These are phyloP conservation scores for Caloboletus firmus DNA, from an alignment of 1,284 basidiomycete genomes.

Conservation along the genomic window DNA sequence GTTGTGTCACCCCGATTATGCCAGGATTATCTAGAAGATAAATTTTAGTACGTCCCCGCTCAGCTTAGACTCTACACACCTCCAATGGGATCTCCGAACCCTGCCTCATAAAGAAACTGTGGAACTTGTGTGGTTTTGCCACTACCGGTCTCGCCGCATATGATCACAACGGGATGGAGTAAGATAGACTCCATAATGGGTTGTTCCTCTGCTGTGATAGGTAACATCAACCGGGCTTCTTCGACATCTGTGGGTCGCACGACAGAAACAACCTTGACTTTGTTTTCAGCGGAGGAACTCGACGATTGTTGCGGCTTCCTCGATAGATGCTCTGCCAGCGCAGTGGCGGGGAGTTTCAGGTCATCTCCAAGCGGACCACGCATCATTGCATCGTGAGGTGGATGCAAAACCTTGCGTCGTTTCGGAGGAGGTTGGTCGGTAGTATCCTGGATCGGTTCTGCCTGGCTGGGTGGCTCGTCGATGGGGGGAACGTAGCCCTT, in stretches of 20 bases:
- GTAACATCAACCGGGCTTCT: constrained; percentile 78
- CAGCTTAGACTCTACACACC: constrained; percentile 47
- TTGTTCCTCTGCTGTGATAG: constrained; percentile 94
- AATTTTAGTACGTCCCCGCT: constrained; percentile 3
- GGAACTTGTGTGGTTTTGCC: constrained; percentile 99
- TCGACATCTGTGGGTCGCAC: constrained; percentile 73
- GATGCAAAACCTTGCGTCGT: constrained; percentile 44
- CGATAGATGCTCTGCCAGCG: constrained; percentile 55
- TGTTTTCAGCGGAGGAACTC: constrained; percentile 20
- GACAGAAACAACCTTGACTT: constrained; percentile 57
- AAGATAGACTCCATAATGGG: constrained; percentile 90
- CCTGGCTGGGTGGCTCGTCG: constrained; percentile 5
- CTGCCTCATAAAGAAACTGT: constrained; percentile 96
- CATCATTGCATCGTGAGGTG: constrained; percentile 41
- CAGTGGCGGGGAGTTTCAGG: constrained; percentile 59
- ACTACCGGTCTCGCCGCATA: constrained; percentile 97
- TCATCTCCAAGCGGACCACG: constrained; percentile 71
- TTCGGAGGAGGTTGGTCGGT: constrained; percentile 36
- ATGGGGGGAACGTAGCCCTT: constrained; percentile 47
- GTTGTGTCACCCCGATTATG: constrained; percentile 98
- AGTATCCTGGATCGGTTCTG: constrained; percentile 13
- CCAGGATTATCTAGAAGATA: constrained; percentile 81
- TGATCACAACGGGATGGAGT: constrained; percentile 86
- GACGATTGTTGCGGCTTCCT: constrained; percentile 23
- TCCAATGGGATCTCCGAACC: constrained; percentile 82